These are phyloP conservation scores for Pouteria campechiana DNA, from an alignment of 179 eudicot genomes.

Conservation along the genomic window DNA sequence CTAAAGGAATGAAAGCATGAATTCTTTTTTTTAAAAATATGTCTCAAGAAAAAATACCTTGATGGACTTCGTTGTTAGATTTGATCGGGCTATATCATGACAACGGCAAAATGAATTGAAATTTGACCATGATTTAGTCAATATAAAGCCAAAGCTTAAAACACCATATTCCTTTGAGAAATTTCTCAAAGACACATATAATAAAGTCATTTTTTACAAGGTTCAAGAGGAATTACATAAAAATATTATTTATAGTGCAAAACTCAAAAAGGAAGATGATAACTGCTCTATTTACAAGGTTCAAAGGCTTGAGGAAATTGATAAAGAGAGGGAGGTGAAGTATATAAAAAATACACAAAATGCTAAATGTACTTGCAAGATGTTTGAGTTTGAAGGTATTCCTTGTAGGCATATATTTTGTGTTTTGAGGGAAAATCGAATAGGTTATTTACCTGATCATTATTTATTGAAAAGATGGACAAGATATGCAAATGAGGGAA, in stretches of 20 bases:
- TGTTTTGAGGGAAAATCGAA: slow-evolving; percentile 63
- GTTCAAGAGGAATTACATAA: slow-evolving; percentile 66
- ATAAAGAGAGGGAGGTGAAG: slow-evolving; percentile 32
- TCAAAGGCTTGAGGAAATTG: slow-evolving; percentile 52
- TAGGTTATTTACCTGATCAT: slow-evolving; percentile 42
- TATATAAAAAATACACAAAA: slow-evolving; percentile 40
- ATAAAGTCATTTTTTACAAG: slow-evolving; percentile 44
- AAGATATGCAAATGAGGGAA: slow-evolving; percentile 46
- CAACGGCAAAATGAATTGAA: slow-evolving; percentile 47
- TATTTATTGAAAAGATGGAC: slow-evolving; percentile 67
- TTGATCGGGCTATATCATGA: slow-evolving; percentile 24
- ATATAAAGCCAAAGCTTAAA: slow-evolving; percentile 46
- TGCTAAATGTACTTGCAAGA: slow-evolving; percentile 42
- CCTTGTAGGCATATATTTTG: slow-evolving; percentile 57
- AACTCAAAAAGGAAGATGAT: slow-evolving; percentile 42
- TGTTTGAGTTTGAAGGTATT: slow-evolving; percentile 51
- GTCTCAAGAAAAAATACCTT: slow-evolving; percentile 31
- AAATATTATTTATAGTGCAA: slow-evolving; percentile 61
- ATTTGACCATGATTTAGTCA: slow-evolving; percentile 56
- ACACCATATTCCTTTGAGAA: slow-evolving; percentile 70
- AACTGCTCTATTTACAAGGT: slow-evolving; percentile 25
- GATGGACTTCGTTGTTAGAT: slow-evolving; percentile 43
- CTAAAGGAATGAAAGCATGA: slow-evolving; percentile 32
- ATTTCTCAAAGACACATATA: slow-evolving; percentile 50
- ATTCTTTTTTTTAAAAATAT: slow-evolving; percentile 33